Conservation (phyloP, 2,329 filamentous ascomycete genomes). For the Claviceps sorghi region DNA sequence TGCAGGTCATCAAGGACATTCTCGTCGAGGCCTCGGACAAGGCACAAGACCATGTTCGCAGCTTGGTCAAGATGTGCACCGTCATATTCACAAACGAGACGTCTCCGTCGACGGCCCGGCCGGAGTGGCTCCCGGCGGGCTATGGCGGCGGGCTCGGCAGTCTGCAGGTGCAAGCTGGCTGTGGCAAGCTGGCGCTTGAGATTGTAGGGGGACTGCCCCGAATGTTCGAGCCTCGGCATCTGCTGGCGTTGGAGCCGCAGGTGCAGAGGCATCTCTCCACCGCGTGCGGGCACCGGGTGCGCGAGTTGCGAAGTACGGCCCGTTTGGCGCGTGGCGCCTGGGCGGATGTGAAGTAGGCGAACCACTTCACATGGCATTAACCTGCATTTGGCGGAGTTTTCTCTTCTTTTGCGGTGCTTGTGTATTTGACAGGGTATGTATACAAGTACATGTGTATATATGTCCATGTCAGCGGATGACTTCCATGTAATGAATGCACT, state of each 20-base stretch:
- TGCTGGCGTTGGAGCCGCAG: slow-evolving; percentile 28
- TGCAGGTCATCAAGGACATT: slow-evolving; percentile 34
- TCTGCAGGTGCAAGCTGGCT: slow-evolving; percentile 17
- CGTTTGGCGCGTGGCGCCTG: slow-evolving; percentile 34
- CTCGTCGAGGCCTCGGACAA: slow-evolving; percentile 30
- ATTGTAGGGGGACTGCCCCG: slow-evolving; percentile 33
- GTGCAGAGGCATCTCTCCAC: slow-evolving; percentile 32
- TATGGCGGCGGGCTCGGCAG: slow-evolving; percentile 9
- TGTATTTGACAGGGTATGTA: background rate
- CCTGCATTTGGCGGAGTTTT: slow-evolving; percentile 1
- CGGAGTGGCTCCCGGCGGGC: slow-evolving; percentile 18
- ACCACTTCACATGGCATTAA: too few relatives aligned
- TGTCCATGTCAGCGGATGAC: background rate
- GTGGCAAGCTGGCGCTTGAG: slow-evolving; percentile 32
- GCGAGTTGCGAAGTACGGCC: slow-evolving; percentile 37
- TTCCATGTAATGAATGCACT: background rate
- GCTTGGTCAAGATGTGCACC: slow-evolving; percentile 31
- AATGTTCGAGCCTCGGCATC: slow-evolving; percentile 31
- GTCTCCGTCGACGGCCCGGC: slow-evolving; percentile 11
- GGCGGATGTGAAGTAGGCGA: slow-evolving; percentile 21
- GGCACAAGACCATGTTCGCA: slow-evolving; percentile 32
- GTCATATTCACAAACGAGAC: slow-evolving; percentile 21
- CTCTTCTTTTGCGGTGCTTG: too few relatives aligned
- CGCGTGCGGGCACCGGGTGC: slow-evolving; percentile 38
- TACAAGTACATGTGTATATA: background rate